phyloP scores from a whole-genome alignment of 352 stramenopile species.

The Globisporangium iwayamae region DNA sequence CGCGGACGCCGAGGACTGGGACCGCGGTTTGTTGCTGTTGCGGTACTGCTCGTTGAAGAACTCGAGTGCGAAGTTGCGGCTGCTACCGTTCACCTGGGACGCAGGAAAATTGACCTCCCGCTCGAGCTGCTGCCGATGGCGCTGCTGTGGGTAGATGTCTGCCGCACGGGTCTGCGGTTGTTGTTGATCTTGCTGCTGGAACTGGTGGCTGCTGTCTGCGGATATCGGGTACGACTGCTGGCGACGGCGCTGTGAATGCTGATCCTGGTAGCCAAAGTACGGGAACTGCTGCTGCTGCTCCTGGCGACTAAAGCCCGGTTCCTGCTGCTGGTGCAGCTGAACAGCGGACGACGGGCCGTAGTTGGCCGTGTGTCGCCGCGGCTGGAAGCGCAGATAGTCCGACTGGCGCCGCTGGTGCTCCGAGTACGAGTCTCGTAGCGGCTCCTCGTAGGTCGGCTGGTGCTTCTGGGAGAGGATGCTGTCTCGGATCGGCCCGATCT shows the following conservation, averaged over 20 bases:
- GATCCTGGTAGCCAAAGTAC: constrained; percentile 26
- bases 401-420: constrained; percentile 17
- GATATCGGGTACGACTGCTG: constrained; percentile 8
- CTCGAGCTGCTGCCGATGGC: constrained; percentile 32
- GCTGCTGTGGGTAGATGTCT: constrained; percentile 9
- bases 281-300: constrained; percentile 18
- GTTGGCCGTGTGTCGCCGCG: background rate
- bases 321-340: constrained; percentile 27
- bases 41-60: constrained; percentile 27
- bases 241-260: constrained; percentile 22
- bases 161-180: background rate
- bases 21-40: constrained; percentile 15
- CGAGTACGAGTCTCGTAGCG: constrained; percentile 11
- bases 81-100: background rate
- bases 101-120: constrained; percentile 11
- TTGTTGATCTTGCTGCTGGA: background rate
- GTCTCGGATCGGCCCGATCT: constrained; percentile 21
- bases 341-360: constrained; percentile 18
- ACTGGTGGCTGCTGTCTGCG: background rate
- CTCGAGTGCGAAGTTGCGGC: constrained; percentile 15
- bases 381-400: background rate
- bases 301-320: constrained; percentile 12
- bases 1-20: background rate
- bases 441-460: constrained; percentile 16
- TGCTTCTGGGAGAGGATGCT: constrained; percentile 28